Evolutionary conservation across 345 rosid genomes (phyloP), one percentile per base, ranked within the genome.

Genomic region (Fremontodendron californicum): DNA sequence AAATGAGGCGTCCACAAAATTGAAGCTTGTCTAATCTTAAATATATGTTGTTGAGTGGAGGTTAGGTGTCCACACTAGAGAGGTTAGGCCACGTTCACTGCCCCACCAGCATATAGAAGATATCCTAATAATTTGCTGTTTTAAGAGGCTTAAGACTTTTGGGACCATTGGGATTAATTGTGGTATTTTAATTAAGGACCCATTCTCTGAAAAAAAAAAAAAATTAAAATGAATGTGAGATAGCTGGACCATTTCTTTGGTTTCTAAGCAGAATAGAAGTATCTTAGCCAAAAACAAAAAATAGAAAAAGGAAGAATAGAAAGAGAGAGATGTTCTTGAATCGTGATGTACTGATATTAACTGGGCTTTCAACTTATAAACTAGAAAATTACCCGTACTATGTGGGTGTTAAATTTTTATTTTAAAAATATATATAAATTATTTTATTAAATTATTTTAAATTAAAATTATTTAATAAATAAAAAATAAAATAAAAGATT

Each of bases 1-100:
- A 19, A 43, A 42, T 73, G 27, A 64, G 70, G 67, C 40, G 35
- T 78, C 68, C 83, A 74, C 68, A 42, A 69, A 46, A 64, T 64
- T 35, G 23, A 49, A 74, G 73, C 12, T 31, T 35, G 80, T 46
- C 42, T 18, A 33, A 11, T 54, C 63, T 43, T 33, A 33, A 66
- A 48, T 68, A 48, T 68, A 45, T 72, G 65, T 18, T 76, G 31
- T 45, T 23, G 73, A 33, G 49, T 35, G 80, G 78, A 60, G 46
- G 48, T 19, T 35, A 3, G 27, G 54, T 37, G n/a, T 58, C 75
- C 81, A 77, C 79, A 51, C 10, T 13, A n/a, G 70, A 35, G 35
- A 0, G 9, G 23, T 9, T 27, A 70, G 72, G 64, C 58, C 71
- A 55, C 35, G 12, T 29, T 40, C 9, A 25, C 33, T 19, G 51